A percentile compares a stretch with the other conserved stretches of the same genome.
Evolutionary conservation across 2,329 filamentous ascomycete genomes (phyloP).

Genomic region (Bimuria novae-zelandiae): DNA sequence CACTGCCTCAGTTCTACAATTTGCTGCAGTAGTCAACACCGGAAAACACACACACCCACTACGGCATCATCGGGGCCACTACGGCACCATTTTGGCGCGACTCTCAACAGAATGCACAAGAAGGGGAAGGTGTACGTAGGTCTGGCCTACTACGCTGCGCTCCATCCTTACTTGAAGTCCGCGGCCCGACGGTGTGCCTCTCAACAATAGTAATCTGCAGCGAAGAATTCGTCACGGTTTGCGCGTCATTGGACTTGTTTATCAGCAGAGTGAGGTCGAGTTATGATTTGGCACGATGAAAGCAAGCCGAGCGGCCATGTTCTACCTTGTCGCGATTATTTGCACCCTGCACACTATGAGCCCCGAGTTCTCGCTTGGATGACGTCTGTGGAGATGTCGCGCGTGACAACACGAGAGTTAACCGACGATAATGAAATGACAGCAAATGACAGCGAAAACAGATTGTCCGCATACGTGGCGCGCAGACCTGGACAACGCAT

Average conservation of each 20-base stretch:
- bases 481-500: background rate
- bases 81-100: background rate
- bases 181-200: background rate
- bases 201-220: background rate
- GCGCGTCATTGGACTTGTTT: background rate
- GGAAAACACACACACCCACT: background rate
- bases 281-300: background rate
- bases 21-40: background rate
- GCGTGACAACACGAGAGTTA: background rate
- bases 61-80: background rate
- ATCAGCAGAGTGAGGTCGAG: background rate
- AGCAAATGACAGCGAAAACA: conserved; percentile 4
- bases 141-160: background rate
- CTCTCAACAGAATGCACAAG: background rate
- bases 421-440: background rate
- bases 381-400: conserved; percentile 3
- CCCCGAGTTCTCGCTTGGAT: background rate
- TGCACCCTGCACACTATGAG: background rate
- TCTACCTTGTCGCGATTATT: conserved; percentile 1
- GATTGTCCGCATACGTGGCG: conserved; percentile 1
- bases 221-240: background rate
- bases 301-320: background rate
- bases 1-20: background rate
- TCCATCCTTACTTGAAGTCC: background rate
- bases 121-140: background rate